Base-by-base conservation (phyloP, 495 filamentous ascomycete species). In the Daldinia grandis region DNA sequence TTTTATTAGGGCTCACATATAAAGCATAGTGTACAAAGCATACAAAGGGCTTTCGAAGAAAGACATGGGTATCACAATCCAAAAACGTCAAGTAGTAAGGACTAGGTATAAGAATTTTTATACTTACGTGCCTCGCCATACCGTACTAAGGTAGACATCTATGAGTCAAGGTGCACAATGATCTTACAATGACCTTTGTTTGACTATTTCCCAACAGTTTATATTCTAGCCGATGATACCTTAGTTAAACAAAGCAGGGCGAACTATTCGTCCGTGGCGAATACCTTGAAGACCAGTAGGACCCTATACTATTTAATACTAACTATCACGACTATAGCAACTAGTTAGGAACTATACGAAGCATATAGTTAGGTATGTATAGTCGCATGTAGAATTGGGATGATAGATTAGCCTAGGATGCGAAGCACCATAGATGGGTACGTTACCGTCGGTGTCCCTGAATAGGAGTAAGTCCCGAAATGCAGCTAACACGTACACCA, bases 401-500 rank as follows among this genome's bases (percentile, higher is more conserved):
- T 60, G 40, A 58, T 67, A 30, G 66, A 65, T 68, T 73, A 68
- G 64, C 61, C 64, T 68, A 65, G 63, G 56, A 68, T 61, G 59
- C 19, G 30, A 64, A 54, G 69, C 59, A 60, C 62, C 54, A 47
- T 59, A 65, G 62, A 66, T 35, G 51, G 65, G 30, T 64, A 73
- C 70, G 70, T 73, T 73, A 69, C 70, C 24, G 53, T 73, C 70
- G 70, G 70, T 68, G 70, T 73, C 65, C 61, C 60, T 66, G 65
- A 73, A 66, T 50, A 73, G 70, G 53, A 73, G 65, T 64, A 66
- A 64, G 56, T 40, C 38, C 69, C 69, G 69, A 59, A 58, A 44
- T 35, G 53, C 59, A 54, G 44, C 40, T 33, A 55, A 50, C 44
- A 54, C 49, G 35, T 42, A 21, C 19, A 30, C 25, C 0, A 38